Conservation (phyloP, 352 stramenopile genomes). For the Plasmopara viticola region DNA sequence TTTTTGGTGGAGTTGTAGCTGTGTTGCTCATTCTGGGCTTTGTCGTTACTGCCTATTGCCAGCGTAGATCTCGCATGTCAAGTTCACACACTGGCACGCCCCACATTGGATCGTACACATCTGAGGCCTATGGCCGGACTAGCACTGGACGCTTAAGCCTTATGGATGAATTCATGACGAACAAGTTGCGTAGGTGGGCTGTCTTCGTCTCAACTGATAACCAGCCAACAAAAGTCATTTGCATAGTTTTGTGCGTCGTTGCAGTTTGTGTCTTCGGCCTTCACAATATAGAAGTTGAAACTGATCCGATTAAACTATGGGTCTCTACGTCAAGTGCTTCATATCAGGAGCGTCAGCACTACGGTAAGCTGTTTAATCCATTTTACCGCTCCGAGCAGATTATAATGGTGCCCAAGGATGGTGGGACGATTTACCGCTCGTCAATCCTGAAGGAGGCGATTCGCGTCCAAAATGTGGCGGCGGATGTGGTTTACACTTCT, state of each 20-base stretch:
- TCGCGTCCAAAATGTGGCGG: constrained; percentile 38
- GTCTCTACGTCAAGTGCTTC: constrained; percentile 48
- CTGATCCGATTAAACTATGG: constrained; percentile 60
- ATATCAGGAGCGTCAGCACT: constrained; percentile 54
- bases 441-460: constrained; percentile 49
- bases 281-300: constrained; percentile 44
- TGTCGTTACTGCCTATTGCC: constrained; percentile 27
- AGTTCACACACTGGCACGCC: constrained; percentile 16
- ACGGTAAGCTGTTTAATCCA: constrained; percentile 55
- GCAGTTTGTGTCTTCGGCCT: constrained; percentile 33
- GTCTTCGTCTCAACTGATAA: constrained; percentile 33
- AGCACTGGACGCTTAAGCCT: constrained; percentile 25
- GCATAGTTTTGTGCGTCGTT: constrained; percentile 29
- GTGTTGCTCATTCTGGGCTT: constrained; percentile 40
- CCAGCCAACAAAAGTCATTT: constrained; percentile 37
- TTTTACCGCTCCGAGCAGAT: constrained; percentile 71
- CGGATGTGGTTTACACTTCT: constrained; percentile 33
- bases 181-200: constrained; percentile 36
- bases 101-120: constrained; percentile 20
- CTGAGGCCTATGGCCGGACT: constrained; percentile 13
- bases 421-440: constrained; percentile 42
- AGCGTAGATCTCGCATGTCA: constrained; percentile 19
- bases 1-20: constrained; percentile 31
- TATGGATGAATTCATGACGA: constrained; percentile 41
- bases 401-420: constrained; percentile 60